Base-by-base conservation (phyloP, 352 stramenopile genomes). In the Halophytophthora batemanensis region DNA sequence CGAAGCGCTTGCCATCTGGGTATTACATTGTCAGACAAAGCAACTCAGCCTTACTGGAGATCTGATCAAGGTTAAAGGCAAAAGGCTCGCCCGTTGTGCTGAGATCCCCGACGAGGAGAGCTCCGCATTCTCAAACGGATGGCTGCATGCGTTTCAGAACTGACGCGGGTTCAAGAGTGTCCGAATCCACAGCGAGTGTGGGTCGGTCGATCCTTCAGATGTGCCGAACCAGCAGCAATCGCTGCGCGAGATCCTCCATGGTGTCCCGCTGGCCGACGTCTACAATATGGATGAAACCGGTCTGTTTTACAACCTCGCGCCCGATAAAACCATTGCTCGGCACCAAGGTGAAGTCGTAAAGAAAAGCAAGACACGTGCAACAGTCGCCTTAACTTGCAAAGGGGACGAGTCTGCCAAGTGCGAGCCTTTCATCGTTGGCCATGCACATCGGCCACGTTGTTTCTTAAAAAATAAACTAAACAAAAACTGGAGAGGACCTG, bases 371-470 rank as follows among this genome's bases (percentile, higher is more conserved):
- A 38, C 15, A 6, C 29, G 52, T 1, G 39, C 61, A 28, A 53
- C 38, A n/a, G 45, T 57, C 29, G 22, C 17, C 6, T 61, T 28
- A 13, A 34, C 35, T 2, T 39, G 43, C 7, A 69, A 56, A 25
- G 48, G 39, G 12, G 45, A 59, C 21, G 53, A 50, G n/a, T n/a
- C n/a, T n/a, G n/a, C n/a, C n/a, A 7, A 55, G 33, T 1, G 40
- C 56, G 35, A 54, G 50, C 19, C 37, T 59, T 1, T 38, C 15
- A 2, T 23, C 45, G 25, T n/a, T 61, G 6, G 60, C 64, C 39
- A 61, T 64, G n/a, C n/a, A n/a, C n/a, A n/a, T n/a, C n/a, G n/a
- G n/a, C n/a, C n/a, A n/a, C n/a, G n/a, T n/a, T n/a, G n/a, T n/a
- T n/a, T n/a, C n/a, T n/a, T n/a, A n/a, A n/a, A n/a, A n/a, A n/a